A percentile compares a stretch with the other conserved stretches of the same genome.
Conservation (phyloP, 352 stramenopile species). For the Pythium pectinolyticum region DNA sequence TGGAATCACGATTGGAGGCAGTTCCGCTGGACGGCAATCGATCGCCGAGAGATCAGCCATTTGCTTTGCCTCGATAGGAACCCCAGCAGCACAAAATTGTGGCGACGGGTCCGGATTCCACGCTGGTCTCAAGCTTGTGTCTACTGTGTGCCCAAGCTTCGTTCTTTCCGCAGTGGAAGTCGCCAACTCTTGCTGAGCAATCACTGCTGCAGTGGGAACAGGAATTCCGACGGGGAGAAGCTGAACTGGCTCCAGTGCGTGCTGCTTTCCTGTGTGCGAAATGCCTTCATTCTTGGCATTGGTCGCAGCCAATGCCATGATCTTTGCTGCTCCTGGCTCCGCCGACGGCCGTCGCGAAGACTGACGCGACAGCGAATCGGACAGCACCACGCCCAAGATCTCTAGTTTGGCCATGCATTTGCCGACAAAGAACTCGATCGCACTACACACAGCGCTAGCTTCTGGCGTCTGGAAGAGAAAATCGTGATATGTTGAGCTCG, state of each 20-base stretch:
- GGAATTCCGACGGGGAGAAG: constrained; percentile 6
- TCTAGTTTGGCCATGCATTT: constrained; percentile 82
- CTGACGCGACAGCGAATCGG: constrained; percentile 3
- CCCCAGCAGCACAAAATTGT: no score
- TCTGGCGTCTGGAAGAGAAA: constrained; percentile 66
- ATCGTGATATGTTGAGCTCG: constrained; percentile 31
- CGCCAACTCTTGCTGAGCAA: no score
- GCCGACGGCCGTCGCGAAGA: constrained; percentile 12
- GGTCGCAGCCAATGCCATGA: not conserved
- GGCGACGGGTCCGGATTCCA: no score
- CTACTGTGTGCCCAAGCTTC: no score
- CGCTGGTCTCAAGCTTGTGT: no score
- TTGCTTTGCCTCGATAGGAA: no score
- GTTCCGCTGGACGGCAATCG: no score
- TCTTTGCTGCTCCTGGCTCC: not conserved
- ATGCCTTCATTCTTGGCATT: not conserved
- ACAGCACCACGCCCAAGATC: constrained; percentile 27
- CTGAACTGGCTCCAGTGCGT: not conserved
- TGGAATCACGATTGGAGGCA: no score
- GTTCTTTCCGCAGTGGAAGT: no score
- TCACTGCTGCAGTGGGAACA: not conserved
- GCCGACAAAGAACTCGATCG: constrained; percentile 78
- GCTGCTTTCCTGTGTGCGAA: not conserved
- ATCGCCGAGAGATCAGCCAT: no score
- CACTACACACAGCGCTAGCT: constrained; percentile 50